phyloP scores from a whole-genome alignment of 148 eudicot species.

The Nyssa sinensis region DNA sequence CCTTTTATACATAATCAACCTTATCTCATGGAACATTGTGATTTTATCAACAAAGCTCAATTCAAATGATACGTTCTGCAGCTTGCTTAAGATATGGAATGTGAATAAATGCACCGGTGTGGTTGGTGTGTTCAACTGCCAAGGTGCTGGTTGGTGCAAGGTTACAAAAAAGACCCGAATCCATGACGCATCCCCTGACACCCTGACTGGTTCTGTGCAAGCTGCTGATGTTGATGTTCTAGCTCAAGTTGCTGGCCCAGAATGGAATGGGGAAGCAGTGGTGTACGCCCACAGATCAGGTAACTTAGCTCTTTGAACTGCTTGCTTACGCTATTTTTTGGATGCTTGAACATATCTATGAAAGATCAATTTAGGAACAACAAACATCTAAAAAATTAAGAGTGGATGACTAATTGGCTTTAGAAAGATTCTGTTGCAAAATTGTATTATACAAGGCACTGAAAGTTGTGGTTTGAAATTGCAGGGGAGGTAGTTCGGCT shows the following conservation, averaged over 20 bases:
- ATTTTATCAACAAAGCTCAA: neutral
- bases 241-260: slow-evolving; percentile 55
- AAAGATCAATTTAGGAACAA: neutral
- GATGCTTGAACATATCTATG: neutral
- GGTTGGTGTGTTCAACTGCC: slow-evolving; percentile 95
- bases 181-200: slow-evolving; percentile 76
- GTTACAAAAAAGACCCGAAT: slow-evolving; percentile 72
- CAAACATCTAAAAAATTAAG: neutral
- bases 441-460: slow-evolving; percentile 1
- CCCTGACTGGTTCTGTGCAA: slow-evolving; percentile 59
- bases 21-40: neutral
- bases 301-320: slow-evolving; percentile 10
- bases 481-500: slow-evolving; percentile 61
- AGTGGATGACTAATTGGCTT: neutral
- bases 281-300: slow-evolving; percentile 68
- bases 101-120: slow-evolving; percentile 82
- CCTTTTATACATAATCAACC: neutral
- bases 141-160: slow-evolving; percentile 98
- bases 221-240: slow-evolving; percentile 67
- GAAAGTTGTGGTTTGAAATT: slow-evolving; percentile 4
- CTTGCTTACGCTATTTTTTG: neutral
- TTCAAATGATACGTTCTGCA: slow-evolving; percentile 25
- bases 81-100: slow-evolving; percentile 93
- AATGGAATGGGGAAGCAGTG: slow-evolving; percentile 70
- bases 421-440: neutral